Percentiles rank a stretch among this genome's conserved stretches.
Conservation (phyloP, 148 eudicot genomes). For the Cornus controversa region DNA sequence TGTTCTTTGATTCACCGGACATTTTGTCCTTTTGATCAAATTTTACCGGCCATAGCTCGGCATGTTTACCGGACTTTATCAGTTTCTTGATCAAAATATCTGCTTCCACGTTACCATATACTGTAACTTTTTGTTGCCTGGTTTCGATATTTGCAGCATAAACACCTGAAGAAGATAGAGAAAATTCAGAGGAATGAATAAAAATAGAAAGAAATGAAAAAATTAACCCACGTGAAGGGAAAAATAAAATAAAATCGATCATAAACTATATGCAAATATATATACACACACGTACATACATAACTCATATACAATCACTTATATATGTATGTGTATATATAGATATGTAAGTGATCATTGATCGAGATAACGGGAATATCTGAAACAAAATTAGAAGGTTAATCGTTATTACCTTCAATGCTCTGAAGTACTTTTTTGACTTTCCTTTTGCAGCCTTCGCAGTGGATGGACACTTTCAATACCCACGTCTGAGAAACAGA, state of each 20-base stretch:
- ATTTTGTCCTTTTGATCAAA: conserved; percentile 21
- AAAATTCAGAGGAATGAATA: not conserved
- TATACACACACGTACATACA: no score
- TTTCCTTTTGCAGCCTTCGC: conserved; percentile 66
- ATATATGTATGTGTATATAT: not conserved
- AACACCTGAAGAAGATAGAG: conserved; percentile 44
- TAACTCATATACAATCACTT: no score
- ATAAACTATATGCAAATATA: not conserved
- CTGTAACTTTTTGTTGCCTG: conserved; percentile 58
- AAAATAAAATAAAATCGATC: not conserved
- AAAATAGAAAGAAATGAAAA: not conserved
- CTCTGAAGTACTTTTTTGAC: conserved; percentile 49
- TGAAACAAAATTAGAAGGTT: not conserved
- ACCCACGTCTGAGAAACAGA: conserved; percentile 45
- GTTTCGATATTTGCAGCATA: conserved; percentile 49
- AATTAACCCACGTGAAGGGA: not conserved
- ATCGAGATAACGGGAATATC: no score
- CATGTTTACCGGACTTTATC: conserved; percentile 72
- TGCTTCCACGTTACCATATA: conserved; percentile 62
- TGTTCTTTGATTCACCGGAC: conserved; percentile 20
- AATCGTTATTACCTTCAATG: conserved; percentile 37
- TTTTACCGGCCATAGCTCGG: conserved; percentile 57
- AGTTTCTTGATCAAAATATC: conserved; percentile 54
- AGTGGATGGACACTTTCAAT: conserved; percentile 60
- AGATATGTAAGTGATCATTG: no score